These are phyloP conservation scores for Henckelia pumila DNA, from an alignment of 257 asterid species.

Conservation along the genomic window DNA sequence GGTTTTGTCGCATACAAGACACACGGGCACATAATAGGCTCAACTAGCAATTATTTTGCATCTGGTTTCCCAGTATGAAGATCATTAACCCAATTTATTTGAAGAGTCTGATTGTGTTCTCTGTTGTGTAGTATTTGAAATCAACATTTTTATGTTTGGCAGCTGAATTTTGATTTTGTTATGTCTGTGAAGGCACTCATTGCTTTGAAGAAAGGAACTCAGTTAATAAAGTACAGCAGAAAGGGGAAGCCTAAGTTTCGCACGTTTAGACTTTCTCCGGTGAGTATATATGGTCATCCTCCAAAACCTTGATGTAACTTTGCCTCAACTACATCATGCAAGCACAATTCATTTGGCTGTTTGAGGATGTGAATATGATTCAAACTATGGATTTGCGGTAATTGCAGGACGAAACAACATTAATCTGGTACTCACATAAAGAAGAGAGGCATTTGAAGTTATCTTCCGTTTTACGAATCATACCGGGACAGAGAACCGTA, in stretches of 20 bases:
- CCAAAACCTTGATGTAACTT: conserved; percentile 2
- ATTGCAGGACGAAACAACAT: conserved; percentile 83
- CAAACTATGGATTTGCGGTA: conserved; percentile 6
- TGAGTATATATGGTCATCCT: conserved; percentile 35
- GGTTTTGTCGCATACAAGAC: no score
- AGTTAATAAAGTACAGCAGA: conserved; percentile 87
- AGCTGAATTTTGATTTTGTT: conserved; percentile 5
- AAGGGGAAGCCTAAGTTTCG: conserved; percentile 96
- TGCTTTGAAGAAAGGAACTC: conserved; percentile 93
- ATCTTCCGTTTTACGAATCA: conserved; percentile 73
- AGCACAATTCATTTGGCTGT: not conserved
- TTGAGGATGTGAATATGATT: not conserved
- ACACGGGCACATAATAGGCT: not conserved
- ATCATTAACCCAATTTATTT: not conserved
- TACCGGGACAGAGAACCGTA: conserved; percentile 98
- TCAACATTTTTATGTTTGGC: not conserved
- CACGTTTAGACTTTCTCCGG: conserved; percentile 86
- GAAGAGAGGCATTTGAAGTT: conserved; percentile 77
- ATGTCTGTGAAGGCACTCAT: conserved; percentile 61
- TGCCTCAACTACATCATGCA: not conserved
- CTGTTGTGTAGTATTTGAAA: not conserved
- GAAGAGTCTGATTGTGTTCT: not conserved
- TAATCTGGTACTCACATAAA: conserved; percentile 86
- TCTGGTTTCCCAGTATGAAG: not conserved
- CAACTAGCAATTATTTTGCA: not conserved